Conservation (phyloP, 805 yeast species). For the Schwanniomyces occidentalis region DNA sequence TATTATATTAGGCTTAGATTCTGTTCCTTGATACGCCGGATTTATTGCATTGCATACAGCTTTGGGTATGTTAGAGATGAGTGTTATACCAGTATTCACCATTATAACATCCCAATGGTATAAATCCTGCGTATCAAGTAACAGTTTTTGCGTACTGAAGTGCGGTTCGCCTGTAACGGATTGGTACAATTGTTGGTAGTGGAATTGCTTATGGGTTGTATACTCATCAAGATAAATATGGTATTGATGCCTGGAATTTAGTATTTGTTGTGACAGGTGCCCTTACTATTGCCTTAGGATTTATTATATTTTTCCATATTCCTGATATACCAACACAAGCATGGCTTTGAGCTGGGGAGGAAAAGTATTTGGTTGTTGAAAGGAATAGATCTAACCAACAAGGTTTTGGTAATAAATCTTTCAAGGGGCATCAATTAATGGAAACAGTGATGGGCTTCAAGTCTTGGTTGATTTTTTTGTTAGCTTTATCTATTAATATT, state of each 20-base stretch:
- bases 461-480: conserved; percentile 39
- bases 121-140: conserved; percentile 21
- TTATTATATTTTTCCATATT: conserved; percentile 41
- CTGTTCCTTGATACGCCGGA: conserved; percentile 18
- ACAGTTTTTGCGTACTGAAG: conserved; percentile 23
- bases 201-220: conserved; percentile 58
- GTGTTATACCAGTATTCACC: conserved; percentile 25
- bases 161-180: conserved; percentile 28
- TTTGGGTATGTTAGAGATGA: conserved; percentile 20
- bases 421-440: conserved; percentile 54
- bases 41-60: conserved; percentile 17
- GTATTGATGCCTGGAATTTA: conserved; percentile 58
- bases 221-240: conserved; percentile 33
- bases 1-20: conserved; percentile 27
- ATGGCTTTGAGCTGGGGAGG: conserved; percentile 29
- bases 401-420: conserved; percentile 56
- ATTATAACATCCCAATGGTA: conserved; percentile 25
- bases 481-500: conserved; percentile 25
- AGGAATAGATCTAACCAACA: conserved; percentile 55
- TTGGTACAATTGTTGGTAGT: conserved; percentile 16
- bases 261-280: conserved; percentile 61
- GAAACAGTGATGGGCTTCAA: conserved; percentile 53
- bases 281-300: conserved; percentile 50
- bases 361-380: conserved; percentile 35
- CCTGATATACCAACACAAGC: conserved; percentile 36